These are phyloP conservation scores for Syncephalastrum monosporum DNA, from an alignment of 371 early-diverging fungal species.

Conservation along the genomic window DNA sequence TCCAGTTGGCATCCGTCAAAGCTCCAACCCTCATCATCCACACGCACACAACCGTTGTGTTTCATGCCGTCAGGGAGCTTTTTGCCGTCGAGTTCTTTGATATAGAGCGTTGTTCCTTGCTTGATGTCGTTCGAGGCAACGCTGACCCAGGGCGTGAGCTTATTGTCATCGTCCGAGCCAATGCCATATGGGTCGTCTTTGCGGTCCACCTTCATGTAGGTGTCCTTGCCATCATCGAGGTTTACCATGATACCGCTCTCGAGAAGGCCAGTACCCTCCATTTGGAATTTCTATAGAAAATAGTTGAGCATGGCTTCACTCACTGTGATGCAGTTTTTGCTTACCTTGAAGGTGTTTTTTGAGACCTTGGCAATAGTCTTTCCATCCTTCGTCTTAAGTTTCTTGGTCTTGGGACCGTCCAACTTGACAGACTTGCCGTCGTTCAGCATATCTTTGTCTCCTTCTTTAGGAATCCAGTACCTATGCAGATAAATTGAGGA, in stretches of 20 bases:
- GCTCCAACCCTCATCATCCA: slow-evolving; percentile 42
- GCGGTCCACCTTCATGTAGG: slow-evolving; percentile 19
- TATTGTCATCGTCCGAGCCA: slow-evolving; percentile 10
- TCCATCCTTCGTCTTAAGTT: slow-evolving; percentile 20
- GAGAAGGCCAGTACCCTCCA: slow-evolving; percentile 36
- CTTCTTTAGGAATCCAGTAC: slow-evolving; percentile 37
- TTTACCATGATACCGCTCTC: slow-evolving; percentile 28
- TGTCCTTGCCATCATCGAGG: slow-evolving; percentile 18
- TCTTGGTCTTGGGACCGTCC: slow-evolving; percentile 19
- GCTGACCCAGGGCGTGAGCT: slow-evolving; percentile 30
- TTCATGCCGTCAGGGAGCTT: slow-evolving; percentile 32
- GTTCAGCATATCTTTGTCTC: slow-evolving; percentile 26
- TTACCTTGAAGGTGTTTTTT: slow-evolving; percentile 20
- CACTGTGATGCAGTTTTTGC: neutral
- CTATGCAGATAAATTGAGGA: slow-evolving; percentile 4
- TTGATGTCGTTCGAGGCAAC: slow-evolving; percentile 37
- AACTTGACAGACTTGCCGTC: slow-evolving; percentile 19
- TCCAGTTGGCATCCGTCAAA: slow-evolving; percentile 34
- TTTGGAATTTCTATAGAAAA: slow-evolving; percentile 25
- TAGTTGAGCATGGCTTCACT: neutral
- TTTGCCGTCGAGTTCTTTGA: slow-evolving; percentile 33
- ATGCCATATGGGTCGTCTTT: slow-evolving; percentile 16
- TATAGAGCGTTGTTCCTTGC: slow-evolving; percentile 28
- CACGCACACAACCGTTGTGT: slow-evolving; percentile 47
- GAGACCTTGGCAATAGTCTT: slow-evolving; percentile 29